Conservation (phyloP, 371 early-diverging fungal species). For the Capillidium rhysosporum region DNA sequence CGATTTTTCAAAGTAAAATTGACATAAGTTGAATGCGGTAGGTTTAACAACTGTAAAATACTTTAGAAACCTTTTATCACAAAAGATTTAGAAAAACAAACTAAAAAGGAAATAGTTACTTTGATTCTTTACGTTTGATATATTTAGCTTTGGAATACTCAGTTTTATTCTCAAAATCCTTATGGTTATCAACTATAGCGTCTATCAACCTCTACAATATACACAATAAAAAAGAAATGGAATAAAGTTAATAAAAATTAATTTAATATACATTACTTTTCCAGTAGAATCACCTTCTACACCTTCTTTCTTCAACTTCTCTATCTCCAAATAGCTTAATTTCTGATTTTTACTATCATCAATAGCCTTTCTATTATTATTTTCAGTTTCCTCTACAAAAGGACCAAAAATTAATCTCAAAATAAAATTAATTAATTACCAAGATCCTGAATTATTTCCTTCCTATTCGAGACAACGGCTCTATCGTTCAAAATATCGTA, state of each 20-base stretch:
- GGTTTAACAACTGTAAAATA: slow-evolving; percentile 65
- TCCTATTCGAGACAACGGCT: slow-evolving; percentile 19
- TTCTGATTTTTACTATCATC: slow-evolving; percentile 59
- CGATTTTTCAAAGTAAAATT: slow-evolving; percentile 59
- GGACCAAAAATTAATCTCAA: neutral
- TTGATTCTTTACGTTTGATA: slow-evolving; percentile 76
- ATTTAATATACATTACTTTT: slow-evolving; percentile 18
- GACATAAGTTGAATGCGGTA: slow-evolving; percentile 49
- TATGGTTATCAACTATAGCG: slow-evolving; percentile 58
- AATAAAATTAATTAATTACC: slow-evolving; percentile 12
- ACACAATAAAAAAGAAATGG: neutral
- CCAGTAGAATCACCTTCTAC: slow-evolving; percentile 39
- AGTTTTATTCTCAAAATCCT: slow-evolving; percentile 75
- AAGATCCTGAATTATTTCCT: slow-evolving; percentile 15
- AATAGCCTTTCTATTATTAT: slow-evolving; percentile 63
- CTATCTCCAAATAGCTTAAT: slow-evolving; percentile 65
- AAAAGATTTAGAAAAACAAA: neutral
- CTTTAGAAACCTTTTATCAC: slow-evolving; percentile 44
- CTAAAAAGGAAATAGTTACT: slow-evolving; percentile 23
- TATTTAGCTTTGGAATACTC: slow-evolving; percentile 93
- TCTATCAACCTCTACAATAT: slow-evolving; percentile 42
- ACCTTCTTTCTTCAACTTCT: slow-evolving; percentile 50
- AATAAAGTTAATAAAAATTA: neutral
- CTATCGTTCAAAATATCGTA: slow-evolving; percentile 52
- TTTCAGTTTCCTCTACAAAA: slow-evolving; percentile 39